phyloP scores from a whole-genome alignment of 2,329 filamentous ascomycete genomes.

The Juglanconis juglandina region DNA sequence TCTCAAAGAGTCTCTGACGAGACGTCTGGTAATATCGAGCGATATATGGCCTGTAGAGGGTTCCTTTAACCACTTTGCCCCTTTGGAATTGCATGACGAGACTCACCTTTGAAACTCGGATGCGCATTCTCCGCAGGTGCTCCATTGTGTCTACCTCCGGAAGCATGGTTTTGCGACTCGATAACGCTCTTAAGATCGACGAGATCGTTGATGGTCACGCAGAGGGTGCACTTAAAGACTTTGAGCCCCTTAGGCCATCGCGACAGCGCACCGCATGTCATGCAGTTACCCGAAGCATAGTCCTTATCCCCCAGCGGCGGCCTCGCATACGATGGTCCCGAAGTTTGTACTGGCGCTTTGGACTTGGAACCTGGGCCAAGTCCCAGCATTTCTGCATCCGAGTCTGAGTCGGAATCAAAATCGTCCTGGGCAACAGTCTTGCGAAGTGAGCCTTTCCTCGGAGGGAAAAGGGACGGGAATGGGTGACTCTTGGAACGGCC shows the following conservation, averaged over 20 bases:
- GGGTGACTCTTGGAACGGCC: slow-evolving; percentile 75
- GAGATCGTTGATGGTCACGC: slow-evolving; percentile 80
- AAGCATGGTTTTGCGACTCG: slow-evolving; percentile 6
- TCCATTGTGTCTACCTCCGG: not conserved
- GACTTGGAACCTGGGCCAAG: slow-evolving; percentile 29
- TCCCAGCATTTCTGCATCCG: slow-evolving; percentile 30
- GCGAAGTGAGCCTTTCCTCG: slow-evolving; percentile 51
- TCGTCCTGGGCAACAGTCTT: slow-evolving; percentile 35
- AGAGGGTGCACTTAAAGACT: slow-evolving; percentile 79
- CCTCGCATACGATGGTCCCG: slow-evolving; percentile 2
- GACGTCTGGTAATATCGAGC: slow-evolving; percentile 53
- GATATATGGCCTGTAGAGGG: slow-evolving; percentile 42
- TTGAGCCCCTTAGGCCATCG: slow-evolving; percentile 72
- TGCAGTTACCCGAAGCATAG: slow-evolving; percentile 70
- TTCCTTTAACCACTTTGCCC: not conserved
- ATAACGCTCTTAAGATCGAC: slow-evolving; percentile 21
- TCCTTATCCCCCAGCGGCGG: slow-evolving; percentile 45
- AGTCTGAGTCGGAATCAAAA: slow-evolving; percentile 38
- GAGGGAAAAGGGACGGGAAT: slow-evolving; percentile 67
- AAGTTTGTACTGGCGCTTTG: slow-evolving; percentile 23
- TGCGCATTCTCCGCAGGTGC: slow-evolving; percentile 20
- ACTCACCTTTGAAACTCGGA: slow-evolving; percentile 14
- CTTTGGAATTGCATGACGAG: not conserved
- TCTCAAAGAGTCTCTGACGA: slow-evolving; percentile 42
- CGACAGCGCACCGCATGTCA: slow-evolving; percentile 79